phyloP scores from a whole-genome alignment of 1,139 yeast species.

The Meyerozyma sp. region DNA sequence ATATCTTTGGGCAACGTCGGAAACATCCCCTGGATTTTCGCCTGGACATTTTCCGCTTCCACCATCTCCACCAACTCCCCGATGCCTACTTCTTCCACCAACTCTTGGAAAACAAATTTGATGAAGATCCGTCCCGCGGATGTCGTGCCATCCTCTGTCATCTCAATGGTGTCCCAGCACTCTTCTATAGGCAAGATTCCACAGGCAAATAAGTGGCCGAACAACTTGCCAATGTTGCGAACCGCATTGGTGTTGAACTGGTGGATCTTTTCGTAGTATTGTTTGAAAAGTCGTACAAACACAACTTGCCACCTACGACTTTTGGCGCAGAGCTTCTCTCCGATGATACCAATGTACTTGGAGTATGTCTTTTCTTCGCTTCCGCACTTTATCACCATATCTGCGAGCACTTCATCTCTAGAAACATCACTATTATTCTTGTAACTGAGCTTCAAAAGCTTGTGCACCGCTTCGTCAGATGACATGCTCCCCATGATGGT shows the following conservation, averaged over 20 bases:
- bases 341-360: conserved; percentile 76
- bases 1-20: conserved; percentile 34
- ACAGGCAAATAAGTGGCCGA: conserved; percentile 78
- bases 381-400: conserved; percentile 78
- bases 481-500: conserved; percentile 91
- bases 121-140: conserved; percentile 79
- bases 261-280: conserved; percentile 55
- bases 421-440: conserved; percentile 22
- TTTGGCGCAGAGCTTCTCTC: conserved; percentile 56
- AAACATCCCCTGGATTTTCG: conserved; percentile 45
- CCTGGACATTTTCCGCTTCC: conserved; percentile 42
- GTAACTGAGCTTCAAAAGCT: conserved; percentile 50
- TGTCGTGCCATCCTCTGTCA: conserved; percentile 71
- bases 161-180: conserved; percentile 51
- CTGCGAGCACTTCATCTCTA: conserved; percentile 44
- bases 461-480: conserved; percentile 90
- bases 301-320: conserved; percentile 50
- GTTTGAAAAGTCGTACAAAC: conserved; percentile 49
- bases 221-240: conserved; percentile 76
- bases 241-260: conserved; percentile 68
- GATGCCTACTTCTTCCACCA: conserved; percentile 74
- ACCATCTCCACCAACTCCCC: conserved; percentile 41
- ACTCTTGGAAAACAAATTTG: conserved; percentile 74
- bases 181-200: conserved; percentile 49
- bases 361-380: conserved; percentile 86